Conservation (phyloP, 345 rosid genomes). For the Acer saccharum region DNA sequence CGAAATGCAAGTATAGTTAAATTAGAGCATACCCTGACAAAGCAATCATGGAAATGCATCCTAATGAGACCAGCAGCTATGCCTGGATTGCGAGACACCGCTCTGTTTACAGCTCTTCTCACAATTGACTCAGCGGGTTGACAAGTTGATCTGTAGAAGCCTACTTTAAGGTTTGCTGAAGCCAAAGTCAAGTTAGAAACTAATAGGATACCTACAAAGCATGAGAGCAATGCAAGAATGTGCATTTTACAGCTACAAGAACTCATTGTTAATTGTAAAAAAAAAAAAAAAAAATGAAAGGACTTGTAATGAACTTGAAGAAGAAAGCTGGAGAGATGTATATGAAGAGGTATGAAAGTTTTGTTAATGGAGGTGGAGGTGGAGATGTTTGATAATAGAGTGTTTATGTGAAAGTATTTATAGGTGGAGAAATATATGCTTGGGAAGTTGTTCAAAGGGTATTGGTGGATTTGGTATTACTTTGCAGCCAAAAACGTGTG, state of each 20-base stretch:
- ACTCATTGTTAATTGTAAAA: not conserved
- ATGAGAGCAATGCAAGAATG: not conserved
- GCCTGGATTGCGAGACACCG: slow-evolving; percentile 23
- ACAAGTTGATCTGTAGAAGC: slow-evolving; percentile 28
- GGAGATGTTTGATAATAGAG: not conserved
- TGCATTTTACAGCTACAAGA: not conserved
- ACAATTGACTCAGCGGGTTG: slow-evolving; percentile 30
- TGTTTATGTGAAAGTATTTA: not conserved
- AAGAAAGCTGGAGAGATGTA: not conserved
- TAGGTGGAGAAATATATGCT: not conserved
- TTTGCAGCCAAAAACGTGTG: slow-evolving; percentile 15
- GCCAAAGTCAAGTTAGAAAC: slow-evolving; percentile 16
- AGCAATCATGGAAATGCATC: slow-evolving; percentile 45
- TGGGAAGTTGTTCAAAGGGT: not conserved
- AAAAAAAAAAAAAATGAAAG: not conserved
- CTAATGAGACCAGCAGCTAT: slow-evolving; percentile 39
- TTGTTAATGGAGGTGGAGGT: too few relatives aligned
- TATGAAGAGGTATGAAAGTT: too few relatives aligned
- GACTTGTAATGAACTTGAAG: too few relatives aligned
- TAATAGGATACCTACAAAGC: not conserved
- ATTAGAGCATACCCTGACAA: slow-evolving; percentile 31
- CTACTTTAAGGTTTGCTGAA: slow-evolving; percentile 22
- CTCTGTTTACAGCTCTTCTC: slow-evolving; percentile 24
- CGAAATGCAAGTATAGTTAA: not conserved
- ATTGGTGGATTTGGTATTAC: slow-evolving; percentile 18